phyloP scores from a whole-genome alignment of 148 eudicot species.

The Spergularia marina region DNA sequence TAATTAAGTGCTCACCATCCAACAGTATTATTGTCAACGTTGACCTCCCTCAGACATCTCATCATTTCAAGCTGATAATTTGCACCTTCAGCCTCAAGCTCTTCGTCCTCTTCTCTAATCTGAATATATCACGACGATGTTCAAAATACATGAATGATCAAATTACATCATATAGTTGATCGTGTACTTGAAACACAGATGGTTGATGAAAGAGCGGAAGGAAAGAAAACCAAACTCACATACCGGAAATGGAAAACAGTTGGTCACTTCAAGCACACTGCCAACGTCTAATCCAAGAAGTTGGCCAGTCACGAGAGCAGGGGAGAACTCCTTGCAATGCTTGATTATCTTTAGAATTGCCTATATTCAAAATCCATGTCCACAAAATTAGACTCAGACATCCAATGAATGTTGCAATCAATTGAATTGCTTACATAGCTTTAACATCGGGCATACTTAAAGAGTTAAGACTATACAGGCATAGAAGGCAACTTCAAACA shows the following conservation, averaged over 20 bases:
- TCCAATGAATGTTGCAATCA: neutral
- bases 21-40: slow-evolving; percentile 97
- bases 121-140: slow-evolving; percentile 20
- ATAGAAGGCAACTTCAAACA: too few relatives aligned
- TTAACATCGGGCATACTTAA: neutral
- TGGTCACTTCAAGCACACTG: slow-evolving; percentile 95
- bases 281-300: slow-evolving; percentile 98
- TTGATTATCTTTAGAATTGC: slow-evolving; percentile 88
- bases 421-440: neutral
- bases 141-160: neutral
- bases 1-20: slow-evolving; percentile 70
- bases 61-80: slow-evolving; percentile 99
- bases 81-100: slow-evolving; percentile 96
- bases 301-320: slow-evolving; percentile 89
- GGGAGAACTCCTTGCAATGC: slow-evolving; percentile 95
- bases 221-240: slow-evolving; percentile 18
- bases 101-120: slow-evolving; percentile 94
- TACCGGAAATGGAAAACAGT: slow-evolving; percentile 98
- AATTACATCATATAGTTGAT: neutral
- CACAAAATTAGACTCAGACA: neutral
- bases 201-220: neutral
- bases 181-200: neutral
- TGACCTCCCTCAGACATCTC: slow-evolving; percentile 99
- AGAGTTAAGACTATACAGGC: too few relatives aligned
- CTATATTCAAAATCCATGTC: slow-evolving; percentile 40